phyloP scores from a whole-genome alignment of 1,284 basidiomycete genomes.

The Leccinum variabile region DNA sequence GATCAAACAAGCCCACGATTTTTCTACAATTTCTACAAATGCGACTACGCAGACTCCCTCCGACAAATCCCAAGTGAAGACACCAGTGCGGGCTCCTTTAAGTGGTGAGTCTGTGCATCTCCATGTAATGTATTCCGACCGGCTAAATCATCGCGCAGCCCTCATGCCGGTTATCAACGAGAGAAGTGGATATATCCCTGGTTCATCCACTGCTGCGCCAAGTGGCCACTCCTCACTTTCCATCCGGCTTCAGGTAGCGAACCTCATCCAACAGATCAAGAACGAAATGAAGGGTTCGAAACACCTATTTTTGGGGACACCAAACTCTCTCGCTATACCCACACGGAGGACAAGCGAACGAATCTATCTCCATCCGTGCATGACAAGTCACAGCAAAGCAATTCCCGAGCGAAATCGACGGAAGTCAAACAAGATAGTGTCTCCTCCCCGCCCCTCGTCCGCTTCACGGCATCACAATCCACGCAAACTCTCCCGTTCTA shows the following conservation, averaged over 20 bases:
- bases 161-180: conserved; percentile 15
- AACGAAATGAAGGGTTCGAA: conserved; percentile 70
- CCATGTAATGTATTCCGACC: conserved; percentile 1
- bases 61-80: conserved; percentile 14
- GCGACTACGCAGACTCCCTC: conserved; percentile 36
- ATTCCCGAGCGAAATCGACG: conserved; percentile 26
- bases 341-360: conserved; percentile 36
- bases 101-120: conserved; percentile 19
- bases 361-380: conserved; percentile 13
- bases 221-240: conserved; percentile 56
- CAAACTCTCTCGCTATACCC: conserved; percentile 47
- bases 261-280: conserved; percentile 82
- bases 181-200: conserved; percentile 12
- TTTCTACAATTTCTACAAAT: conserved; percentile 68
- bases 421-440: conserved; percentile 25
- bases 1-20: conserved; percentile 71
- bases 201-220: conserved; percentile 32
- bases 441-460: conserved; percentile 29
- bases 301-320: conserved; percentile 64
- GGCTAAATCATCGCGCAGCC: conserved; percentile 13
- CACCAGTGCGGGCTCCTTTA: neutral
- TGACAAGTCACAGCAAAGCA: conserved; percentile 27
- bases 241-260: conserved; percentile 73
- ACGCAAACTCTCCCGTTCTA: conserved; percentile 25
- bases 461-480: conserved; percentile 29